Evolutionary conservation across 2,329 filamentous ascomycete genomes (phyloP).

Genomic region (Fusarium concolor): DNA sequence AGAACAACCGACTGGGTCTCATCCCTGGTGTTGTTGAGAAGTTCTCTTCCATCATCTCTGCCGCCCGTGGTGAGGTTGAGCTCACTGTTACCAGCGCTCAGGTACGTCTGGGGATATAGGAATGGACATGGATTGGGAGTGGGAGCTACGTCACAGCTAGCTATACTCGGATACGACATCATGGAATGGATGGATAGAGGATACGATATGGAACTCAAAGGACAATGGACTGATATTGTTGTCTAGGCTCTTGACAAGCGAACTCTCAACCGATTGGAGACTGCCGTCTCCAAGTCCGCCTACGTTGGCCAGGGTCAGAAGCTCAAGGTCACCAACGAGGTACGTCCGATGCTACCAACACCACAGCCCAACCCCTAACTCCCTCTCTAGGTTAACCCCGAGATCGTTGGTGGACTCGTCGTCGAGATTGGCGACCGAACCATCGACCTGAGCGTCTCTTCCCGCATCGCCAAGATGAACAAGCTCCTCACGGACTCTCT

Average conservation of each 20-base stretch:
- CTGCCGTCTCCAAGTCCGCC: conserved; percentile 87
- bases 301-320: conserved; percentile 94
- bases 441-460: conserved; percentile 95
- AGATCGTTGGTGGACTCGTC: conserved; percentile 91
- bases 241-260: conserved; percentile 83
- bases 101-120: conserved; percentile 63
- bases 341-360: conserved; percentile 54
- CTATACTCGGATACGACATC: not conserved
- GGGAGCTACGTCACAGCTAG: conserved; percentile 27
- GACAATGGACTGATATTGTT: conserved; percentile 33
- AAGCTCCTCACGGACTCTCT: conserved; percentile 96
- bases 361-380: conserved; percentile 18
- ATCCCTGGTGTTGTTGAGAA: conserved; percentile 87
- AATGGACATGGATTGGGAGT: conserved; percentile 13
- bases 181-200: conserved; percentile 9
- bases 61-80: conserved; percentile 92
- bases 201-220: conserved; percentile 2
- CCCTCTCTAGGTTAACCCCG: conserved; percentile 80
- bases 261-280: conserved; percentile 87
- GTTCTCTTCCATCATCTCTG: conserved; percentile 88
- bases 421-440: conserved; percentile 98
- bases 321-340: conserved; percentile 95
- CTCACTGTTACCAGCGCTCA: conserved; percentile 89
- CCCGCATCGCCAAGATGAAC: conserved; percentile 98
- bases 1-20: conserved; percentile 93